Base-by-base conservation (phyloP, 495 filamentous ascomycete species). In the Daldinia loculata region DNA sequence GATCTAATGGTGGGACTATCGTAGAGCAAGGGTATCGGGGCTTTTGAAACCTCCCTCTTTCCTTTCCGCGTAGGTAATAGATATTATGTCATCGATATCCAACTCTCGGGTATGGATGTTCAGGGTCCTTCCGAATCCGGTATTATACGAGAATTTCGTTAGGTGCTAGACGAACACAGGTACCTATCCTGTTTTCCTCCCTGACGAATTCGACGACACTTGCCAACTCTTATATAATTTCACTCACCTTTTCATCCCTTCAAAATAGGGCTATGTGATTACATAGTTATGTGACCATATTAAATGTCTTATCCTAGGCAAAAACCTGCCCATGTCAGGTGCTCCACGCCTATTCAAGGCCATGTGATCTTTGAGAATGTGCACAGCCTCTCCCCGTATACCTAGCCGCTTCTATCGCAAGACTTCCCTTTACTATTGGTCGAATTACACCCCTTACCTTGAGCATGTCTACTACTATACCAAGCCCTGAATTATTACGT, bases 41-140 rank as follows among this genome's bases (percentile, higher is more conserved):
- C 15, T 34, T 36, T 36, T 19, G 15, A 36, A 38, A 4, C 9
- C 17, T 56, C 17, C 30, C 17, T 45, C 29, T 61, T 30, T 9
- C 32, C 50, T 66, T 52, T 41, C 15, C 14, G 55, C 19, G 43
- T 52, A 15, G 45, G 43, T 52, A 15, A 53, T 53, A 15, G 32
- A 17, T 61, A 66, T 70, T 66, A 70, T 66, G 68, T 70, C 68
- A 66, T 66, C 56, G 68, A 70, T 58, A 43, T 55, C 39, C 51
- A 50, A 39, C 4, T 19, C 36, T 39, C 45, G 27, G 58, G 14
- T 56, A 27, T 17, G 6, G 60, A 69, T 59, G 57, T 70, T 70
- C 68, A 70, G 68, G 68, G 68, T 70, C 68, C 68, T 70, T 62
- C 68, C 57, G 45, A 61, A 70, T 70, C 56, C 62, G 68, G 56